Evolutionary conservation across 1,284 basidiomycete genomes (phyloP).

Genomic region (Kwoniella shivajii): DNA sequence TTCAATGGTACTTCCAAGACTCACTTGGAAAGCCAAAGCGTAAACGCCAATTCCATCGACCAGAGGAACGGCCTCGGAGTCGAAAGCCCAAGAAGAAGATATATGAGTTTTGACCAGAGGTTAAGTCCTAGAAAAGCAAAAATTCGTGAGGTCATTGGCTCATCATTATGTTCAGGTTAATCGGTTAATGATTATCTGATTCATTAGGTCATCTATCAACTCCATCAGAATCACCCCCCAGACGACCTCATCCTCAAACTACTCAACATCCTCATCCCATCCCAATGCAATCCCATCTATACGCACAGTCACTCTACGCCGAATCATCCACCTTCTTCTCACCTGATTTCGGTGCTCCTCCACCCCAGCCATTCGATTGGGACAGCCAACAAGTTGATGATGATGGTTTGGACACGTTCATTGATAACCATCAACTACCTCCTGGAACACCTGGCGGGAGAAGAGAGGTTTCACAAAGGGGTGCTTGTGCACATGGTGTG

Average conservation of each 20-base stretch:
- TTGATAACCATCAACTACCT: conserved; percentile 19
- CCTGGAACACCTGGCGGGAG: conserved; percentile 33
- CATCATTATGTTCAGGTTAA: background rate
- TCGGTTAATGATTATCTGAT: background rate
- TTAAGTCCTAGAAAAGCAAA: background rate
- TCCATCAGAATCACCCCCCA: conserved; percentile 12
- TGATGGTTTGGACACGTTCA: conserved; percentile 28
- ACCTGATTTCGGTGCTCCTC: conserved; percentile 1
- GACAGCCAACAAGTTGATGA: conserved; percentile 2
- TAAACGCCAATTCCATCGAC: too few relatives aligned
- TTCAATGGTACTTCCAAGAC: too few relatives aligned
- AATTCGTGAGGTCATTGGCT: background rate
- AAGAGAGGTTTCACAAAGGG: conserved; percentile 23
- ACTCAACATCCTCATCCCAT: conserved; percentile 33
- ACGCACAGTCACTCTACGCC: conserved; percentile 12
- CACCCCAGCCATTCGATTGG: background rate
- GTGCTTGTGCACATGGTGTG: conserved; percentile 23
- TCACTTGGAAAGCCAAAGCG: background rate
- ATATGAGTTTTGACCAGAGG: conserved; percentile 17
- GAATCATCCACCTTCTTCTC: conserved; percentile 18
- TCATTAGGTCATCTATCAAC: conserved; percentile 23
- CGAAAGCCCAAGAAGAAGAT: conserved; percentile 16
- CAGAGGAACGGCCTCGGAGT: background rate
- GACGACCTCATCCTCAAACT: conserved; percentile 10
- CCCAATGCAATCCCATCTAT: conserved; percentile 16